Evolutionary conservation across 805 yeast species (phyloP), one percentile per base, ranked within the genome.

Genomic region (Myxozyma melibiosi): DNA sequence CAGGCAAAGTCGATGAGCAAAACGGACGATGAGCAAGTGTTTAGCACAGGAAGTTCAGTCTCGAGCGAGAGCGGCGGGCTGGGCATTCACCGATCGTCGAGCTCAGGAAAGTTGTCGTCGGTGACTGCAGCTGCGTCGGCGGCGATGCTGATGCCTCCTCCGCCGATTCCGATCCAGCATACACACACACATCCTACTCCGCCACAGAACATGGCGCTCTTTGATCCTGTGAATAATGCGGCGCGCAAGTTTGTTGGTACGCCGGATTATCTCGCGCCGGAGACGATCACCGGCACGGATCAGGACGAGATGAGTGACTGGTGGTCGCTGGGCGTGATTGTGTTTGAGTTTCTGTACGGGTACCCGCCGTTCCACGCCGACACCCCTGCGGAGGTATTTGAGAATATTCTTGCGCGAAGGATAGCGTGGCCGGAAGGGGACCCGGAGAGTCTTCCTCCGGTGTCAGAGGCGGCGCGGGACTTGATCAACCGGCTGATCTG

Each of bases 251-350:
- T 92, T 66, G 96, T 90, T 31, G 99, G 99, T 0, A 94, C 99
- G 0, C 99, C 99, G 0, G 99, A 94, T 70, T 94, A 94, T 71
- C 79, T 95, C 38, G 96, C 99, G 0, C 99, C 99, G 0, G 99
- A 94, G 69, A 91, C 97, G 0, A 90, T 94, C 60, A 76, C 80
- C 40, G 98, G 97, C 38, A 77, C 79, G 1, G 86, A 88, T 0
- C 97, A 92, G 69, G 88, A 84, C 59, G 90, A 84, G 62, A 81
- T 84, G 61, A 84, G 92, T n/a, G 97, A 91, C 74, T 91, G 99
- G 99, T 94, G 99, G 99, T 89, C 98, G 1, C 81, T 92, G 33
- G 99, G 99, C 0, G 92, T 98, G 71, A 90, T 94, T 11, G 73
- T 92, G 55, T 94, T 92, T 75, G 99, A 94, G 72, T 86, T 94